Base-by-base conservation (phyloP, 192 early-diverging fungal species). In the Mortierella alpina region DNA sequence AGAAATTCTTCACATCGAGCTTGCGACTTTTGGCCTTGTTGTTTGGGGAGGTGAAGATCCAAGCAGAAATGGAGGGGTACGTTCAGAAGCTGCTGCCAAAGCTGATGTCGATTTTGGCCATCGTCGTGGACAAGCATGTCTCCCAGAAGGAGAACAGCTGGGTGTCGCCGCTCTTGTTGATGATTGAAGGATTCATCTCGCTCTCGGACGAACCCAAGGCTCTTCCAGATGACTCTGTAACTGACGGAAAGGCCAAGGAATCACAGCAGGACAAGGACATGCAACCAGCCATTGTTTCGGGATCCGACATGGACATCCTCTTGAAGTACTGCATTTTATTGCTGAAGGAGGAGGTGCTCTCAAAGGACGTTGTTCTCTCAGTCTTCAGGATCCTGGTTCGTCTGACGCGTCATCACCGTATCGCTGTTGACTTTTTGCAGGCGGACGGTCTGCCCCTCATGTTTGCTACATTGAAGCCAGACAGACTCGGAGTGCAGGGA, bases 301-400 rank as follows among this genome's bases (percentile, higher is more conserved):
- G 53, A 11, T 66, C 64, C 6, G 70, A 88, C 8, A 70, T 83
- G 59, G 61, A 49, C 7, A 58, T 58, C 20, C 59, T 90, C 22
- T 66, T 90, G 0, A 57, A 70, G 22, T 72, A 74, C 12, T 86
- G 81, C 31, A 59, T 88, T 42, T 59, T 70, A 15, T 49, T 89
- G 52, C 51, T 89, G 7, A 75, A 64, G 45, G 74, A 74, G 52
- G 44, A 70, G 1, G 71, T 82, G 0, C 71, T 84, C 20, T 63
- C 75, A 46, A 87, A 83, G 62, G 85, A 88, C 70, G 82, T 88
- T 58, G 66, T 82, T 6, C 86, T 95, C 77, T 92, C 95, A 22
- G 81, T 93, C 23, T 85, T 97, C 56, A 86, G 94, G 6, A 88
- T 97, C 41, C 73, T 94, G 7, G 93, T 96, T 12, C 88, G 93